Evolutionary conservation across 305 asterid genomes (phyloP), one percentile per base, ranked within the genome.

Genomic region (Fraxinus velutina): DNA sequence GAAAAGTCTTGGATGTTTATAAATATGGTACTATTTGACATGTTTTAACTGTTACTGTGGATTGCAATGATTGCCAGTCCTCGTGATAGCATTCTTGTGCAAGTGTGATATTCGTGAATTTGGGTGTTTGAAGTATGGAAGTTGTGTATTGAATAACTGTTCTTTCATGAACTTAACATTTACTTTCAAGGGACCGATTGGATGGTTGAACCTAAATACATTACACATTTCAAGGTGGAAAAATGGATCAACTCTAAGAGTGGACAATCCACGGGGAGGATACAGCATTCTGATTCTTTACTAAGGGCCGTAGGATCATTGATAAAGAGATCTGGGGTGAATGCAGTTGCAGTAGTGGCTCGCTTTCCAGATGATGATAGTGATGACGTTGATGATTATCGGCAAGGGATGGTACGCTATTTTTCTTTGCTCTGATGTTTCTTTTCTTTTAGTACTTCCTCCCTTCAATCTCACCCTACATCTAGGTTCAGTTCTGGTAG

Each of bases 291-390:
- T 34, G 98, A 91, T 87, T 95, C 97, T 39, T 88, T 95, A 17
- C 81, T 91, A 82, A 90, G 98, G 87, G 98, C 98, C 55, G 98
- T 91, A 72, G 87, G 82, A 81, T 89, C 82, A 34, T 78, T 95
- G 83, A 60, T 87, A 82, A 87, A 80, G 76, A 89, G 89, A 75
- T 87, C 87, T 76, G 84, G 85, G 27, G 97, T 92, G 76, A 88
- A 90, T 78, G 98, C 98, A n/a, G 42, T 95, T 78, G 98, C 97
- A 47, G 97, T 95, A 68, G 97, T 93, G 77, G 95, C 97, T 68
- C 95, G 98, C 62, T 94, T 94, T 79, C 98, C 98, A n/a, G 98
- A 94, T 81, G 95, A 94, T 82, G 97, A 91, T 62, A 78, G 60
- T 78, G 89, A 82, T 60, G 92, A 88, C 47, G 64, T 86, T 79